Base-by-base conservation (phyloP, 352 stramenopile species). In the Phytopythium vexans region DNA sequence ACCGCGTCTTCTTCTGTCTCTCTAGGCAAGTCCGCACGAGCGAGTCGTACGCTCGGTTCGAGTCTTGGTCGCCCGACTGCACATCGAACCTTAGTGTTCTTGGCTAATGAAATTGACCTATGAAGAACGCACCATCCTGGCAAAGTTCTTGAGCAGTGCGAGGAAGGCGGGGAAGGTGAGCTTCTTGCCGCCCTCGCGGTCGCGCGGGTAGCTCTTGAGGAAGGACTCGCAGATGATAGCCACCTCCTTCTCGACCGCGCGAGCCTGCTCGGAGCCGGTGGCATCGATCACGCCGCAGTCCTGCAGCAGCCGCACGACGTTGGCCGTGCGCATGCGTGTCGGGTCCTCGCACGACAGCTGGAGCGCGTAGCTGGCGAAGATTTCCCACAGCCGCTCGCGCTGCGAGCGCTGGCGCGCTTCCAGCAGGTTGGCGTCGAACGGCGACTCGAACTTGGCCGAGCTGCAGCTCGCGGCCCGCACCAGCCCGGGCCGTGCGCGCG, bases 301-400 rank as follows among this genome's bases (percentile, higher is more conserved):
- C 45, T 93, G 82, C 43, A 93, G 71, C 15, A 93, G 66, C 48
- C 83, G 85, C 43, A 89, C 73, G 21, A 91, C 72, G 41, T 74
- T 89, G 49, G 61, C 62, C 15, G 86, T 64, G 52, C 80, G 76
- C 56, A 93, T 87, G 33, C 72, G 66, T 16, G 80, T 89, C 16
- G 82, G 82, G 58, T 93, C 80, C 45, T 93, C 82, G 10, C 62
- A 83, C n/a, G 77, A 89, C 12, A 88, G 77, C 50, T 85, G 78
- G 45, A 93, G 58, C 42, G 80, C 76, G 48, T 90, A 93, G 14
- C 70, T 72, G 4, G 78, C 80, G 35, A 91, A 93, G 49, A 91
- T 82, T 51, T 88, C 77, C 82, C 82, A 93, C 12, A 93, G 63
- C 39, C 77, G 71, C 49, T 93, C 82, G 34, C 87, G 75, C 54